Evolutionary conservation across 2,329 filamentous ascomycete genomes (phyloP).

Genomic region (Tolypocladium sp.): DNA sequence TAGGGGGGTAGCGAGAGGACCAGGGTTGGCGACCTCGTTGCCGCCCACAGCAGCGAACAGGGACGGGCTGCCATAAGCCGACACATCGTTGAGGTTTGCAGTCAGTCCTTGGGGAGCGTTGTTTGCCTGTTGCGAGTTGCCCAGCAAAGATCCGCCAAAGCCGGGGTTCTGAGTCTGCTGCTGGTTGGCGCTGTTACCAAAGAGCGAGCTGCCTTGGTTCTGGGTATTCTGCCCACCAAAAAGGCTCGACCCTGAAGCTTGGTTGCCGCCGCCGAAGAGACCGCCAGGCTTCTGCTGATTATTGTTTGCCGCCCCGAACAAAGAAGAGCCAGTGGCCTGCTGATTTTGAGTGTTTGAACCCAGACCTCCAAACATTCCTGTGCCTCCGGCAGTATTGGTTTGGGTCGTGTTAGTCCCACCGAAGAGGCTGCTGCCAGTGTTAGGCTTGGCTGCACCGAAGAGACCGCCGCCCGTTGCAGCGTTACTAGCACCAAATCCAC

Average conservation of each 20-base stretch:
- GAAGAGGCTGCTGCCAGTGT: conserved; percentile 29
- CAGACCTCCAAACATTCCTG: conserved; percentile 35
- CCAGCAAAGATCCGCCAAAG: conserved; percentile 48
- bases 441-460: conserved; percentile 27
- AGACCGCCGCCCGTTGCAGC: conserved; percentile 22
- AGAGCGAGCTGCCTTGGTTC: conserved; percentile 32
- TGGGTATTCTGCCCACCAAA: conserved; percentile 44
- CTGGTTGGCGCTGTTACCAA: conserved; percentile 35
- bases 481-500: conserved; percentile 24
- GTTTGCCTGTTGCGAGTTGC: conserved; percentile 37
- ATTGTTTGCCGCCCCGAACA: conserved; percentile 37
- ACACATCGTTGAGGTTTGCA: conserved; percentile 72
- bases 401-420: conserved; percentile 23
- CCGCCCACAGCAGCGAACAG: conserved; percentile 68
- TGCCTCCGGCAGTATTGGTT: conserved; percentile 25
- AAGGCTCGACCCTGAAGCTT: conserved; percentile 36
- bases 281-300: conserved; percentile 31
- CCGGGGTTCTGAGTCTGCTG: conserved; percentile 38
- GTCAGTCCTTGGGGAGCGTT: conserved; percentile 58
- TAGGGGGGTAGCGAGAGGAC: conserved; percentile 85
- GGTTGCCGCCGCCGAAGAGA: conserved; percentile 42
- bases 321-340: conserved; percentile 29
- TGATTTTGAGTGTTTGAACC: conserved; percentile 25
- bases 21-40: conserved; percentile 61
- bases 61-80: conserved; percentile 81